Evolutionary conservation across 129 eudicot species (phyloP).

Genomic region (Tagetes patula): DNA sequence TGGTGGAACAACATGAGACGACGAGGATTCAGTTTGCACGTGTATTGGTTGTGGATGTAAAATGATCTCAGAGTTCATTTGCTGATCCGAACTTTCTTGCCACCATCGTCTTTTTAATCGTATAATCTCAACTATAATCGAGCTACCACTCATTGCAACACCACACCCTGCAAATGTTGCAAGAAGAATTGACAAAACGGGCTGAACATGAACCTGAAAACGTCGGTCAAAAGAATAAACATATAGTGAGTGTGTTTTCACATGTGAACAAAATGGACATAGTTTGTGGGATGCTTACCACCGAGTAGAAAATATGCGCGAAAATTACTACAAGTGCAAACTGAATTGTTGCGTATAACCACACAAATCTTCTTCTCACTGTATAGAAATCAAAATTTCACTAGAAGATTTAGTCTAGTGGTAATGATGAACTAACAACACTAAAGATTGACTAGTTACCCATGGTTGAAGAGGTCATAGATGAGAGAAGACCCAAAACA

Average conservation of each 20-base stretch:
- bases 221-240: neutral
- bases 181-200: conserved; percentile 9
- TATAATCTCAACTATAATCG: neutral
- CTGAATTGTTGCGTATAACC: conserved; percentile 79
- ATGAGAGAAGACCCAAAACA: conserved; percentile 75
- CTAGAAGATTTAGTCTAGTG: conserved; percentile 4
- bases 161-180: conserved; percentile 18
- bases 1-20: conserved; percentile 4
- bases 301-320: conserved; percentile 74
- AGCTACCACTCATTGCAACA: conserved; percentile 13
- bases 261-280: neutral
- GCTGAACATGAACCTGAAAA: conserved; percentile 12
- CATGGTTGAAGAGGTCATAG: conserved; percentile 94
- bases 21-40: neutral
- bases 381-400: conserved; percentile 7
- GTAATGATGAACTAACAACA: neutral
- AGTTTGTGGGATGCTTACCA: conserved; percentile 55
- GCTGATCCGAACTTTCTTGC: neutral
- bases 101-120: neutral
- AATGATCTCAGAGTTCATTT: neutral
- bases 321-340: conserved; percentile 74
- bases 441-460: conserved; percentile 45
- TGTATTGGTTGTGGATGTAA: conserved; percentile 9
- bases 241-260: neutral
- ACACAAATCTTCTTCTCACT: conserved; percentile 79